Percentiles rank a stretch among this genome's conserved stretches.
These are phyloP conservation scores for Yamadazyma diospyri DNA, from an alignment of 1,139 yeast species.

Conservation along the genomic window DNA sequence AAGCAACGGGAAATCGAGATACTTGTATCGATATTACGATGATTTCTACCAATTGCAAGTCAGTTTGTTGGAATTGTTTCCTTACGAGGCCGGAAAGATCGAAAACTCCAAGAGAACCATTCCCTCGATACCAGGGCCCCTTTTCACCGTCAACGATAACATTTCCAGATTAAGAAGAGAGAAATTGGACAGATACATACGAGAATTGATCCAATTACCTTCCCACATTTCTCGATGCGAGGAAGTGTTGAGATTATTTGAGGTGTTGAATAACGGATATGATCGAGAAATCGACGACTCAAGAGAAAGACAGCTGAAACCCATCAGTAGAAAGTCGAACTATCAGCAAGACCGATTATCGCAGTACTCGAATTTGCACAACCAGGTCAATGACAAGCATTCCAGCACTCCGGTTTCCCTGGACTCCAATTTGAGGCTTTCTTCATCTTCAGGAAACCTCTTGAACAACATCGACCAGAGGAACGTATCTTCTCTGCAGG, in stretches of 20 bases:
- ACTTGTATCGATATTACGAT: conserved; percentile 85
- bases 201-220: conserved; percentile 73
- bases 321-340: conserved; percentile 39
- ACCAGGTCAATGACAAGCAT: conserved; percentile 14
- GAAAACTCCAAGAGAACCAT: conserved; percentile 69
- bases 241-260: conserved; percentile 70
- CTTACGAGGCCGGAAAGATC: conserved; percentile 88
- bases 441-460: conserved; percentile 15
- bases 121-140: conserved; percentile 96
- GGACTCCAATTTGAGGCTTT: conserved; percentile 19
- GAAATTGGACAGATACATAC: conserved; percentile 80
- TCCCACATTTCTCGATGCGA: conserved; percentile 67
- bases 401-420: conserved; percentile 29
- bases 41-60: conserved; percentile 96
- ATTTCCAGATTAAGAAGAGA: conserved; percentile 82
- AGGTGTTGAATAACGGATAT: conserved; percentile 57
- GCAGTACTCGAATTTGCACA: conserved; percentile 35
- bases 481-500: conserved; percentile 1
- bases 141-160: conserved; percentile 85
- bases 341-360: conserved; percentile 43
- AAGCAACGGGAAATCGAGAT: conserved; percentile 65
- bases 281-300: conserved; percentile 44
- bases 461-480: conserved; percentile 6
- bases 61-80: conserved; percentile 75
- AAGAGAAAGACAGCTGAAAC: conserved; percentile 31